Base-by-base conservation (phyloP, 768 basidiomycete genomes). In the Cyclocybe cylindracea region DNA sequence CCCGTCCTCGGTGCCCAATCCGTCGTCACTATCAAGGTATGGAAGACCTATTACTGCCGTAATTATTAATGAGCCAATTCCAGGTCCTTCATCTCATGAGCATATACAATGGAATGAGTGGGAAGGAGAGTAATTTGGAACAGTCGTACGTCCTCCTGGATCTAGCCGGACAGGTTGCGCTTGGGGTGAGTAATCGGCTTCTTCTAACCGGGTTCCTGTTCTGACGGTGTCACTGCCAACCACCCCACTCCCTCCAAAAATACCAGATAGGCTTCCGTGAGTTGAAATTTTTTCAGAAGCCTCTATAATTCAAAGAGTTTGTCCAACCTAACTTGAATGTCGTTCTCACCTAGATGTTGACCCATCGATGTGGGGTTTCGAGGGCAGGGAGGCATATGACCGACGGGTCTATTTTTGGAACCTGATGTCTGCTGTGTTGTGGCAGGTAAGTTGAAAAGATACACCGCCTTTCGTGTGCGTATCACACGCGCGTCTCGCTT, bases 321-420 rank as follows among this genome's bases (percentile, higher is more conserved):
- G 47, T 29, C 19, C 49, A 54, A 43, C 51, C 50, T 5, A 16
- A 31, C 51, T 11, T 34, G 29, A 16, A 40, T 46, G 18, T 42
- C 34, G 18, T 39, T 46, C 44, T 56, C 46, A 54, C 41, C n/a
- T 53, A 78, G 76, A 81, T 59, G 66, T 78, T 39, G 78, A 81
- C 63, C 78, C 80, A 11, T 73, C 74, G 8, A 65, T 73, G 57
- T 83, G 81, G 80, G 70, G 74, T 36, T 71, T 84, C 42, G 48
- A 69, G 40, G 78, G 73, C 10, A 76, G 71, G 46, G 79, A 80
- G 40, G 77, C 75, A 6, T 82, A 83, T 54, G 77, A 79, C 24
- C 71, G 80, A 50, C 74, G 82, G 16, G 67, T 73, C 7, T 82
- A 78, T 66, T 83, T 83, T 63, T 83, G 80, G 79, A 78, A 78